A percentile compares a stretch with the other conserved stretches of the same genome.
These are phyloP conservation scores for Metschnikowia kofuensis DNA, from an alignment of 805 yeast genomes.

Conservation along the genomic window DNA sequence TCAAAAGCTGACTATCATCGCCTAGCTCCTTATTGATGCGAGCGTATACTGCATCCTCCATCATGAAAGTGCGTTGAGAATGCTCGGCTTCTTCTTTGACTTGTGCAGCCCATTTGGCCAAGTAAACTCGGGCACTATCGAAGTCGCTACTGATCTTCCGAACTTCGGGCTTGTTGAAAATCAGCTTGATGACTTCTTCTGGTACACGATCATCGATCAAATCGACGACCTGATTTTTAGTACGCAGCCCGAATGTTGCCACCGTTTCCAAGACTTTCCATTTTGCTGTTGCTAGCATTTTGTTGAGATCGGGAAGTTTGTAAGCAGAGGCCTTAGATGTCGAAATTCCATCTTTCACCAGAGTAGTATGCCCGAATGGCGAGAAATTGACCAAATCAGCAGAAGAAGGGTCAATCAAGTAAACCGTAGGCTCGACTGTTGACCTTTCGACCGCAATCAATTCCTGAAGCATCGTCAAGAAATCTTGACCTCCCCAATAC, in stretches of 20 bases:
- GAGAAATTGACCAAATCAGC: conserved; percentile 61
- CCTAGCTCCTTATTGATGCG: conserved; percentile 62
- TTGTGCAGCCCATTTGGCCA: conserved; percentile 95
- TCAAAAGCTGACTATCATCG: conserved; percentile 38
- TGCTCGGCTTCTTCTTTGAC: conserved; percentile 86
- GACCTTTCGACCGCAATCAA: conserved; percentile 66
- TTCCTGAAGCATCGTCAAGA: conserved; percentile 52
- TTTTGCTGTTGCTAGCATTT: conserved; percentile 62
- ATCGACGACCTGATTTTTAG: conserved; percentile 54
- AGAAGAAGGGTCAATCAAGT: conserved; percentile 74
- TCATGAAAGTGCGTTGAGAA: conserved; percentile 48
- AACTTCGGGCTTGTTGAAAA: conserved; percentile 72
- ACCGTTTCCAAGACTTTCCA: conserved; percentile 86
- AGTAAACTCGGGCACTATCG: conserved; percentile 85
- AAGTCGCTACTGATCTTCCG: conserved; percentile 81
- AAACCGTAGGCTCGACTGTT: conserved; percentile 66
- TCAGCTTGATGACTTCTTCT: conserved; percentile 50
- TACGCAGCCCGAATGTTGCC: conserved; percentile 64
- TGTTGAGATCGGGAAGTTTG: conserved; percentile 32
- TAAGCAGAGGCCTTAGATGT: conserved; percentile 18
- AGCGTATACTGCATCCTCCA: conserved; percentile 59
- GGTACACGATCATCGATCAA: conserved; percentile 67
- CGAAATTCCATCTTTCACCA: neutral
- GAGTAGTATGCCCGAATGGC: conserved; percentile 22
- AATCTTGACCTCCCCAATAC: conserved; percentile 92